Conservation (phyloP, 2,329 filamentous ascomycete genomes). For the Fusarium chaquense region DNA sequence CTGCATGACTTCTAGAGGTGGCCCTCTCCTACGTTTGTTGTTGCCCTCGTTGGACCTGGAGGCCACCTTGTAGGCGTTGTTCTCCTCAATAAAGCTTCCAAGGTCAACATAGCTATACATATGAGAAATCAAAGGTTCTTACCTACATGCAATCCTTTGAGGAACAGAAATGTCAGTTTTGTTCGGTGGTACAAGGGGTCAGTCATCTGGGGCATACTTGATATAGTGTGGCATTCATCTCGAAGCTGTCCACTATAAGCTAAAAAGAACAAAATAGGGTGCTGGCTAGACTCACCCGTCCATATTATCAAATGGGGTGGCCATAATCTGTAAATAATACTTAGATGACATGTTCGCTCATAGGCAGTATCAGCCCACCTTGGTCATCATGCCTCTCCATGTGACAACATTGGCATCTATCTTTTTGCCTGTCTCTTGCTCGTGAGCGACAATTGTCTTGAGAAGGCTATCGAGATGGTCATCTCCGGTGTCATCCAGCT, state of each 20-base stretch:
- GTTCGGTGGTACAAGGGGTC: background rate
- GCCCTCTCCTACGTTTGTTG: slow-evolving; percentile 53
- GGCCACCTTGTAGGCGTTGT: slow-evolving; percentile 77
- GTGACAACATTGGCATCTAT: slow-evolving; percentile 86
- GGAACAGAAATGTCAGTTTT: slow-evolving; percentile 32
- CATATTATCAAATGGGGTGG: slow-evolving; percentile 81
- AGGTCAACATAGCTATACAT: slow-evolving; percentile 1
- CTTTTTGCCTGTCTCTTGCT: slow-evolving; percentile 74
- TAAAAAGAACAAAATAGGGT: slow-evolving; percentile 4
- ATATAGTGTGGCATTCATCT: slow-evolving; percentile 94
- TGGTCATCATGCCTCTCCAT: slow-evolving; percentile 99
- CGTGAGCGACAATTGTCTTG: slow-evolving; percentile 78
- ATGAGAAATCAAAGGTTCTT: slow-evolving; percentile 44
- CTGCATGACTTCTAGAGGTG: slow-evolving; percentile 83
- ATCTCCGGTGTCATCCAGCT: slow-evolving; percentile 84
- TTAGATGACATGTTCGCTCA: slow-evolving; percentile 8
- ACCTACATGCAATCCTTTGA: slow-evolving; percentile 68
- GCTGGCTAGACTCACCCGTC: slow-evolving; percentile 70
- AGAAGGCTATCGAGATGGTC: slow-evolving; percentile 90
- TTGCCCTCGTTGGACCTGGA: slow-evolving; percentile 67
- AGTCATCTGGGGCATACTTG: slow-evolving; percentile 72
- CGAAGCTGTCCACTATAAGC: slow-evolving; percentile 70
- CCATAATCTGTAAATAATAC: slow-evolving; percentile 78
- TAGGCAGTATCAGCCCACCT: slow-evolving; percentile 64
- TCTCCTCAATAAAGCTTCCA: slow-evolving; percentile 91